Conservation (phyloP, 2,329 filamentous ascomycete genomes). For the Calonectria pauciramosa region DNA sequence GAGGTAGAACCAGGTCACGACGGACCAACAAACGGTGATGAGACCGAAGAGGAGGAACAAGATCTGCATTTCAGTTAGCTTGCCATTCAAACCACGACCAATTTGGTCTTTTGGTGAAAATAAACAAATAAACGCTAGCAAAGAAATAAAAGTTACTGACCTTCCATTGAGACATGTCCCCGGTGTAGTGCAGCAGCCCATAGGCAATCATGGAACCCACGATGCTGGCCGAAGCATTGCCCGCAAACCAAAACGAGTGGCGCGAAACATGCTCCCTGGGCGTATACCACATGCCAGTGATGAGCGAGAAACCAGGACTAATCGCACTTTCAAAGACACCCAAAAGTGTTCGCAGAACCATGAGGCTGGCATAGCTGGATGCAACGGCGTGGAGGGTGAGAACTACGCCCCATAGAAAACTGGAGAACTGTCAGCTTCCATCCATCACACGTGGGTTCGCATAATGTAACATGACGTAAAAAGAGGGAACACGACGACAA, state of each 20-base stretch:
- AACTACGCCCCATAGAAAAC: slow-evolving; percentile 50
- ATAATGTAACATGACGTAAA: not conserved
- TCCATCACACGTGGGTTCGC: not conserved
- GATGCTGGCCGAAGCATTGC: slow-evolving; percentile 45
- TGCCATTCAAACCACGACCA: not conserved
- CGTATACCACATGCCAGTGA: slow-evolving; percentile 49
- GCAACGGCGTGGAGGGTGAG: slow-evolving; percentile 51
- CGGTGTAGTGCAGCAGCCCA: slow-evolving; percentile 21
- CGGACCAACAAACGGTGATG: slow-evolving; percentile 26
- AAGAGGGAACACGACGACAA: not conserved
- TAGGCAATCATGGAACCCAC: slow-evolving; percentile 45
- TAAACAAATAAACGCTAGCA: too few species aligned
- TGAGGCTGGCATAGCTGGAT: slow-evolving; percentile 47
- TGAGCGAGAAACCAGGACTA: slow-evolving; percentile 42
- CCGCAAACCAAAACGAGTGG: slow-evolving; percentile 48
- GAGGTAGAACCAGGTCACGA: slow-evolving; percentile 28
- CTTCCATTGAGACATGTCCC: slow-evolving; percentile 25
- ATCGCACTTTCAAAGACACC: slow-evolving; percentile 45
- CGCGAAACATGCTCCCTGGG: slow-evolving; percentile 45
- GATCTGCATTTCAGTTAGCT: slow-evolving; percentile 5
- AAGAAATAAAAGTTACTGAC: not conserved
- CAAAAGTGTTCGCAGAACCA: slow-evolving; percentile 43
- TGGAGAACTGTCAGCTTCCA: not conserved
- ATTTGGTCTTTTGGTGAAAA: not conserved
- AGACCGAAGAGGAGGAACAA: slow-evolving; percentile 32